Conservation (phyloP, 768 basidiomycete genomes). For the Boletus vinaceobasis region DNA sequence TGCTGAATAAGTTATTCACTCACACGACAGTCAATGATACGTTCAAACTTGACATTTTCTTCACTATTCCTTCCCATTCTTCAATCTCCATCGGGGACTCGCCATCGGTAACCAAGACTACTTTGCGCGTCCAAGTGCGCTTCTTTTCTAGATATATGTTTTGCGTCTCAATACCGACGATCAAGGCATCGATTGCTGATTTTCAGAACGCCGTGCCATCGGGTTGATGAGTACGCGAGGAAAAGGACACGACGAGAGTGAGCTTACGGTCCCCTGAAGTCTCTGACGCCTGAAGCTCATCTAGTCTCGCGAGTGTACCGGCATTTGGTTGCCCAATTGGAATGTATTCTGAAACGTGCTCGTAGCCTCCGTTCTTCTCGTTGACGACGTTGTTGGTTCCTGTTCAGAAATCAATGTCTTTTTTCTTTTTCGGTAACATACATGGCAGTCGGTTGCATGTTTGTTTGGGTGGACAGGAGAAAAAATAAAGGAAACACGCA, state of each 20-base stretch:
- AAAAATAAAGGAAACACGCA: constrained; percentile 14
- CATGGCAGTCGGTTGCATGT: neutral
- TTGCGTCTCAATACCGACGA: constrained; percentile 84
- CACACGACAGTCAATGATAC: constrained; percentile 73
- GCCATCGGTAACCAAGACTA: constrained; percentile 84
- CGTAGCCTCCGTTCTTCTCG: constrained; percentile 62
- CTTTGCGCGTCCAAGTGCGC: constrained; percentile 80
- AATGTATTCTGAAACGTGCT: constrained; percentile 69
- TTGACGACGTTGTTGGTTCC: constrained; percentile 68
- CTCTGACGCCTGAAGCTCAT: constrained; percentile 53
- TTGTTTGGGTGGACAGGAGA: no score
- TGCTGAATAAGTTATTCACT: constrained; percentile 16
- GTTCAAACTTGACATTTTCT: constrained; percentile 58
- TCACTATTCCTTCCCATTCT: constrained; percentile 67
- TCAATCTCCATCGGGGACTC: constrained; percentile 69
- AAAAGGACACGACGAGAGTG: neutral
- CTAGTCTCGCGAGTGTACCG: constrained; percentile 61
- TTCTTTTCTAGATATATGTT: constrained; percentile 62
- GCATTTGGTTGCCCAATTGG: constrained; percentile 65
- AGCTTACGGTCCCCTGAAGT: constrained; percentile 63
- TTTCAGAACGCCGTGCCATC: neutral
- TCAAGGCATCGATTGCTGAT: constrained; percentile 79
- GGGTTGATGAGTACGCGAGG: neutral
- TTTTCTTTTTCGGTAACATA: neutral
- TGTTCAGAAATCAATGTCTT: constrained; percentile 21